Evolutionary conservation across 139 green algal genomes (phyloP), one percentile per base, ranked within the genome.

Genomic region (Dunaliella primolecta): DNA sequence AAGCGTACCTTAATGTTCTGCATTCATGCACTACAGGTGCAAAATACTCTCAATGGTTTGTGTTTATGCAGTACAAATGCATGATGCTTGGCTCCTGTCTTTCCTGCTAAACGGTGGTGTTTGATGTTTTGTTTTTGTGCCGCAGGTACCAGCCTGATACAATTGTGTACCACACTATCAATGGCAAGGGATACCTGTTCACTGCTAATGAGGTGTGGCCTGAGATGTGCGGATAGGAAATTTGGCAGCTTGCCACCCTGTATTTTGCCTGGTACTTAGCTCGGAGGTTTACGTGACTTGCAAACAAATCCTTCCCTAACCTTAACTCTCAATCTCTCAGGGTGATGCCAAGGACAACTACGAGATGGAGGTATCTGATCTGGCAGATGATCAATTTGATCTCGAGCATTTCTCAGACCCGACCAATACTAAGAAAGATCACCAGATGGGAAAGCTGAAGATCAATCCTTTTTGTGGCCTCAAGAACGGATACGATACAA

Each of bases 111-210:
- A n/a, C n/a, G n/a, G n/a, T n/a, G n/a, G 15, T 25, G 46, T 25
- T 64, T 64, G 46, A 64, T 64, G 7, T 64, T 64, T 15, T 15
- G 46, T 64, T 7, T 15, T 15, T 15, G 7, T 64, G 46, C 15
- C 46, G 15, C 46, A 64, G 46, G 7, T 82, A 46, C 31, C 78
- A 84, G 79, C 84, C 84, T 3, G 84, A 87, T 64, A 84, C 84
- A 35, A 84, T 87, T 31, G 31, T 38, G 11, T 77, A 87, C 36
- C 15, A 71, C 79, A 82, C 30, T 21, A 84, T 84, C 36, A 27
- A 23, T 21, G 30, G 31, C 24, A 34, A 31, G 24, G 3, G 34
- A 7, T 84, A 82, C 71, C 79, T 87, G 30, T 78, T 87, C 36
- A 76, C 84, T 1, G 79, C 84, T 29, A 84, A 84, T 46, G 84